These are phyloP conservation scores for Calonectria hongkongensis DNA, from an alignment of 2,329 filamentous ascomycete species.

Conservation along the genomic window DNA sequence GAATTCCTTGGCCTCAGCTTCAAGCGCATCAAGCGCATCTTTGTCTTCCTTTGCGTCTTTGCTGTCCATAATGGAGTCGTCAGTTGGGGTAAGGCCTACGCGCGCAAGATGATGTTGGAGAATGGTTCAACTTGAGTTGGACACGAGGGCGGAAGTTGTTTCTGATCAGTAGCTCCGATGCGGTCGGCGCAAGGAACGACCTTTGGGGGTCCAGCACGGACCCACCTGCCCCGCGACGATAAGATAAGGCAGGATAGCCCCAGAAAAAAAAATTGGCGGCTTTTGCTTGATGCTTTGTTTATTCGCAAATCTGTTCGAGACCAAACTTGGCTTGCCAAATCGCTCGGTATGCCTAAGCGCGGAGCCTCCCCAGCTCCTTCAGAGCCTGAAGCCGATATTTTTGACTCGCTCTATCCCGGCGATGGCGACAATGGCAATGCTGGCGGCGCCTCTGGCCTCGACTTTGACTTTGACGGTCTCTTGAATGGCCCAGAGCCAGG, in stretches of 20 bases:
- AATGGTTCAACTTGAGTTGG: slow-evolving; percentile 33
- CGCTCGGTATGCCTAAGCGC: slow-evolving; percentile 78
- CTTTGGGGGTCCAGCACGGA: slow-evolving; percentile 28
- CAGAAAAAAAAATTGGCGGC: slow-evolving; percentile 59
- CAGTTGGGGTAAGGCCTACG: neutral
- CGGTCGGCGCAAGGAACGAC: slow-evolving; percentile 27
- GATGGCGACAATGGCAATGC: slow-evolving; percentile 70
- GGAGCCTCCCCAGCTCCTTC: slow-evolving; percentile 88
- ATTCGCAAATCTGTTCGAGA: slow-evolving; percentile 35
- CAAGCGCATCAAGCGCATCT: slow-evolving; percentile 87
- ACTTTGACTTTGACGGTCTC: slow-evolving; percentile 77
- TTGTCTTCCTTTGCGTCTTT: slow-evolving; percentile 73
- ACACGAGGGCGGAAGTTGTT: slow-evolving; percentile 17
- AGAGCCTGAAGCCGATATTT: slow-evolving; percentile 94
- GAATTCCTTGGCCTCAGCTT: slow-evolving; percentile 91
- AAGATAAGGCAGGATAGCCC: slow-evolving; percentile 59
- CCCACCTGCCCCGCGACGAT: slow-evolving; percentile 60
- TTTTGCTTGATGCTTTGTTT: slow-evolving; percentile 40
- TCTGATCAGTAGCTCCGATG: slow-evolving; percentile 24
- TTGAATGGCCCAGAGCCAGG: slow-evolving; percentile 69
- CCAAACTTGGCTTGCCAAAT: slow-evolving; percentile 28
- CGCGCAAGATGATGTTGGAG: neutral
- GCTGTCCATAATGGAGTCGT: slow-evolving; percentile 59
- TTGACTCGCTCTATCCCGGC: slow-evolving; percentile 82
- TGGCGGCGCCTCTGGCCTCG: slow-evolving; percentile 61